Conservation (phyloP, 345 rosid species). For the Mangifera indica region DNA sequence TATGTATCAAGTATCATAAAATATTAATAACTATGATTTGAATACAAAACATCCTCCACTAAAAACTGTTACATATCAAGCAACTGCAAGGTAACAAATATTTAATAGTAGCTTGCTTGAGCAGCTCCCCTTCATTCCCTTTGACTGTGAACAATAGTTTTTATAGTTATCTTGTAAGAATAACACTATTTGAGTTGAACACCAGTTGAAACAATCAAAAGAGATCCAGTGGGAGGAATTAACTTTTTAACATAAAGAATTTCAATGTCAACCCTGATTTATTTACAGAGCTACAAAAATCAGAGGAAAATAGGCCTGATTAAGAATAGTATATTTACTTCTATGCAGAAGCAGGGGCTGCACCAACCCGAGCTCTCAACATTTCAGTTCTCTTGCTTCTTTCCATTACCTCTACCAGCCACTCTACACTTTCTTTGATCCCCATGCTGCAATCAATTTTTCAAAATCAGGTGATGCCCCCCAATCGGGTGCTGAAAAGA, state of each 20-base stretch:
- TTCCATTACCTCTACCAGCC: constrained; percentile 94
- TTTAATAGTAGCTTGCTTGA: too few species aligned
- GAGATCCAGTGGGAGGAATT: background rate
- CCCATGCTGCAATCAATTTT: constrained; percentile 58
- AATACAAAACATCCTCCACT: too few species aligned
- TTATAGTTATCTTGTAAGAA: background rate
- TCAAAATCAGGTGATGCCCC: background rate
- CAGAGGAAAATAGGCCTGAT: constrained; percentile 18
- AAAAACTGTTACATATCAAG: too few species aligned
- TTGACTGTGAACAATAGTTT: too few species aligned
- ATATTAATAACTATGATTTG: too few species aligned
- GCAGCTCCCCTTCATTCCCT: too few species aligned
- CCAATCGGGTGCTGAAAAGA: background rate
- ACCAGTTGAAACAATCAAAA: constrained; percentile 2
- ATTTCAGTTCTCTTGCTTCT: constrained; percentile 95
- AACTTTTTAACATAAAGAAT: constrained; percentile 21
- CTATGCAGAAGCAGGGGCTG: constrained; percentile 40
- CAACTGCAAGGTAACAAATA: too few species aligned
- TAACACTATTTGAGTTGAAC: background rate
- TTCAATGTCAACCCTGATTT: constrained; percentile 31
- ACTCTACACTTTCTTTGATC: constrained; percentile 80
- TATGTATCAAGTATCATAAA: too few species aligned
- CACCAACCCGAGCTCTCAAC: constrained; percentile 70
- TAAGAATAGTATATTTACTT: constrained; percentile 9
- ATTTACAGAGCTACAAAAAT: constrained; percentile 47